These are phyloP conservation scores for Termitomyces sp. DNA, from an alignment of 768 basidiomycete species.

Conservation along the genomic window DNA sequence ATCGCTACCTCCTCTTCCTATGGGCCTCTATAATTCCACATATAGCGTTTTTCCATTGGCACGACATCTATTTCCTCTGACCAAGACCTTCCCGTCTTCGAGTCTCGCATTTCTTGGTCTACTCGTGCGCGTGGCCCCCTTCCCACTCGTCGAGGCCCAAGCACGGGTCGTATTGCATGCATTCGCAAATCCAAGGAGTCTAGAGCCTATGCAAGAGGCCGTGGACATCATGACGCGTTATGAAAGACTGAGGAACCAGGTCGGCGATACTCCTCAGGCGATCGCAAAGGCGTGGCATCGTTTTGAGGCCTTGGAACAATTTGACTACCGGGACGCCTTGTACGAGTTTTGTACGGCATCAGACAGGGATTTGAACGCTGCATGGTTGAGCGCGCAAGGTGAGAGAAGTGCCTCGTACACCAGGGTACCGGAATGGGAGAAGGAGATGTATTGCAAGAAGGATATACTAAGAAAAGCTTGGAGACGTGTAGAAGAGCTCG, in stretches of 20 bases:
- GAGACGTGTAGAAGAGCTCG: slow-evolving; percentile 49
- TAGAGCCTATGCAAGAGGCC: slow-evolving; percentile 46
- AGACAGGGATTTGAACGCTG: slow-evolving; percentile 1
- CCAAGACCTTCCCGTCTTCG: slow-evolving; percentile 34
- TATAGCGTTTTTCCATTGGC: slow-evolving; percentile 68
- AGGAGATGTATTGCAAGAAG: slow-evolving; percentile 48
- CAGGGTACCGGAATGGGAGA: slow-evolving; percentile 50
- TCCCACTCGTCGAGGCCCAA: slow-evolving; percentile 79
- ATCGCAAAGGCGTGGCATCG: slow-evolving; percentile 57
- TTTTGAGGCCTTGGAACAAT: slow-evolving; percentile 51
- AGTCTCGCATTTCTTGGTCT: slow-evolving; percentile 67
- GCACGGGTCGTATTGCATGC: slow-evolving; percentile 55
- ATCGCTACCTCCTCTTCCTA: slow-evolving; percentile 42
- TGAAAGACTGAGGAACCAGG: slow-evolving; percentile 30
- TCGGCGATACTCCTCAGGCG: slow-evolving; percentile 26
- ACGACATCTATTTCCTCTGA: slow-evolving; percentile 64
- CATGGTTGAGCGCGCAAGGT: slow-evolving; percentile 1
- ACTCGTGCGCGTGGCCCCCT: slow-evolving; percentile 53
- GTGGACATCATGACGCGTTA: slow-evolving; percentile 46
- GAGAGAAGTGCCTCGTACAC: slow-evolving; percentile 3
- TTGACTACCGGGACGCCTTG: slow-evolving; percentile 61
- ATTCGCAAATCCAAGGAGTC: slow-evolving; percentile 44
- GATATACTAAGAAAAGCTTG: slow-evolving; percentile 47
- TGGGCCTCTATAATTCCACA: slow-evolving; percentile 56
- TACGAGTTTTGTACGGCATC: slow-evolving; percentile 36